Evolutionary conservation across 441 rosid genomes (phyloP).

Genomic region (Kokia cookei): DNA sequence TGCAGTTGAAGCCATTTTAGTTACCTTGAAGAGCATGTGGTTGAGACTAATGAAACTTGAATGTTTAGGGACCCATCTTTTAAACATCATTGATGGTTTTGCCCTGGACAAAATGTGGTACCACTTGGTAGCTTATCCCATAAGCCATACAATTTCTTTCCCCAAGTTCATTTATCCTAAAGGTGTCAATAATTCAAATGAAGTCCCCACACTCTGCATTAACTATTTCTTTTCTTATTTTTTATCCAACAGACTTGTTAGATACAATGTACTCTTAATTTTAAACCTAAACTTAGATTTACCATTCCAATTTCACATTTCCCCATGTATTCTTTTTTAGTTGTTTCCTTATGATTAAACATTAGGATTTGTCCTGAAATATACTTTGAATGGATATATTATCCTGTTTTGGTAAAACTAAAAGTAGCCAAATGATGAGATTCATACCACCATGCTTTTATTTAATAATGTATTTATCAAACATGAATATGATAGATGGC

Average conservation of each 20-base stretch:
- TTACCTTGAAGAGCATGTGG: background rate
- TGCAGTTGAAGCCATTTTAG: background rate
- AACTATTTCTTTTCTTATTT: background rate
- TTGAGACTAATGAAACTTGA: background rate
- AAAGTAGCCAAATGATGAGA: background rate
- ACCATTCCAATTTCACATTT: no score
- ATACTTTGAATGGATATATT: background rate
- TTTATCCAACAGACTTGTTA: background rate
- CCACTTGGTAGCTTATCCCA: constrained; percentile 38
- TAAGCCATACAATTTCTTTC: constrained; percentile 26
- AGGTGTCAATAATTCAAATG: constrained; percentile 22
- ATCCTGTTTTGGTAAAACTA: background rate
- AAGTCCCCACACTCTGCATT: constrained; percentile 23
- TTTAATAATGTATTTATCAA: background rate
- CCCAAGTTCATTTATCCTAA: constrained; percentile 16
- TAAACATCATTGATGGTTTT: constrained; percentile 21
- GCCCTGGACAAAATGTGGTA: constrained; percentile 28
- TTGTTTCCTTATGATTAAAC: background rate
- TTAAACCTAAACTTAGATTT: background rate
- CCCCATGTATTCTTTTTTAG: background rate
- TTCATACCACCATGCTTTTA: background rate
- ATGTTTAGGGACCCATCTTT: constrained; percentile 17
- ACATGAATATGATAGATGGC: background rate
- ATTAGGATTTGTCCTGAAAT: background rate
- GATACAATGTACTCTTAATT: background rate